These are phyloP conservation scores for Taphrina flavorubra DNA, from an alignment of 1,139 yeast genomes.

Conservation along the genomic window DNA sequence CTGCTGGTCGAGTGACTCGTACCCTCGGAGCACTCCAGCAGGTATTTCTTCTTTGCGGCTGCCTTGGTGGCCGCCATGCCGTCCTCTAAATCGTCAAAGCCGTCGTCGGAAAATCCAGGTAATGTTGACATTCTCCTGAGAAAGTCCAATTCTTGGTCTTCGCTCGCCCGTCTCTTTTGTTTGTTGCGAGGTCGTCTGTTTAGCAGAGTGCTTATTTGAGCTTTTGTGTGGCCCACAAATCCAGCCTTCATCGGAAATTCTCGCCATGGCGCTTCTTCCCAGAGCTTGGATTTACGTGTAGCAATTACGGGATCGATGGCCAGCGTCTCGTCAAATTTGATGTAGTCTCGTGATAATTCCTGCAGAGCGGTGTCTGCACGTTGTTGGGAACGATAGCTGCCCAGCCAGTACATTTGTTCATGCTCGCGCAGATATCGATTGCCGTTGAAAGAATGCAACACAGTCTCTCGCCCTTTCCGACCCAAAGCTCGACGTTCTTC, in stretches of 20 bases:
- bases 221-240: neutral
- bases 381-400: slow-evolving; percentile 20
- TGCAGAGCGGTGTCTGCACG: slow-evolving; percentile 13
- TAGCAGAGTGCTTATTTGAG: neutral
- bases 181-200: neutral
- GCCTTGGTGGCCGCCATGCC: slow-evolving; percentile 4
- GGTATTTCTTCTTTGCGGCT: slow-evolving; percentile 6
- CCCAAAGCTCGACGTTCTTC: slow-evolving; percentile 29
- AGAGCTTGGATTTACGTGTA: slow-evolving; percentile 17
- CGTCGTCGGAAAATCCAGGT: slow-evolving; percentile 7
- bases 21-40: neutral
- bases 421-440: slow-evolving; percentile 22
- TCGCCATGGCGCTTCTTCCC: slow-evolving; percentile 29
- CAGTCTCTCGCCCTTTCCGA: slow-evolving; percentile 31
- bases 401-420: slow-evolving; percentile 33
- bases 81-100: slow-evolving; percentile 16
- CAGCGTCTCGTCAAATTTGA: slow-evolving; percentile 21
- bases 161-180: neutral
- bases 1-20: neutral
- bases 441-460: slow-evolving; percentile 27
- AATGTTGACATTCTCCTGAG: slow-evolving; percentile 3
- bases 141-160: slow-evolving; percentile 1
- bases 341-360: neutral
- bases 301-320: slow-evolving; percentile 16
- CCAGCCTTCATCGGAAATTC: slow-evolving; percentile 9